phyloP scores from a whole-genome alignment of 192 early-diverging fungal genomes.

The Entomortierella beljakovae region DNA sequence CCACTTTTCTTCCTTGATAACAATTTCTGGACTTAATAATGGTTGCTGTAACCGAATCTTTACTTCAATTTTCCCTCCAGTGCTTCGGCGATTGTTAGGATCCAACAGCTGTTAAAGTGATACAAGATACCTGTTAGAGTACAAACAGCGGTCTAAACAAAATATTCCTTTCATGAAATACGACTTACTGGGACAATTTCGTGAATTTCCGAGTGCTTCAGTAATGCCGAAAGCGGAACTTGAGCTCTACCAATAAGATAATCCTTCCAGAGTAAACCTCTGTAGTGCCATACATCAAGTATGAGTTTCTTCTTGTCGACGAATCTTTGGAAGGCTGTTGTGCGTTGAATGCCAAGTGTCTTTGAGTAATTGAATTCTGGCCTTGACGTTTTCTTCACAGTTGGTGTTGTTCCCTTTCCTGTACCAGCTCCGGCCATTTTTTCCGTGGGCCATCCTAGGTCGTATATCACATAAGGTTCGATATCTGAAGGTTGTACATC shows the following conservation, averaged over 20 bases:
- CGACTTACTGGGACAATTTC: slow-evolving; percentile 71
- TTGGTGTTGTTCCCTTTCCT: slow-evolving; percentile 74
- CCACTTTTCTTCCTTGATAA: slow-evolving; percentile 73
- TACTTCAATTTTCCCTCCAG: slow-evolving; percentile 77
- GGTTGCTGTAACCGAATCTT: slow-evolving; percentile 73
- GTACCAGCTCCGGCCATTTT: slow-evolving; percentile 59
- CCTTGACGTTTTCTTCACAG: slow-evolving; percentile 53
- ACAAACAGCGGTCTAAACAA: not conserved
- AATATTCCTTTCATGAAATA: not conserved
- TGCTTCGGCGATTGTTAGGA: slow-evolving; percentile 62
- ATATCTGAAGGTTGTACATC: slow-evolving; percentile 67
- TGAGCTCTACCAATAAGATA: slow-evolving; percentile 70
- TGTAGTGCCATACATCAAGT: slow-evolving; percentile 77
- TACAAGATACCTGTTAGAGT: not conserved
- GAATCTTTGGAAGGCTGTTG: slow-evolving; percentile 69
- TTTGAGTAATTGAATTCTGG: slow-evolving; percentile 68
- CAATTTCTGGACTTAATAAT: slow-evolving; percentile 66
- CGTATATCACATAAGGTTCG: slow-evolving; percentile 75
- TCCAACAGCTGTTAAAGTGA: slow-evolving; percentile 67
- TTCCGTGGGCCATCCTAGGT: slow-evolving; percentile 81
- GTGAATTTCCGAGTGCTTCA: slow-evolving; percentile 74
- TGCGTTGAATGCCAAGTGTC: slow-evolving; percentile 69
- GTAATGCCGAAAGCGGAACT: slow-evolving; percentile 66
- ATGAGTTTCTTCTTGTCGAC: slow-evolving; percentile 75
- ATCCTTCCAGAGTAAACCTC: slow-evolving; percentile 65